Evolutionary conservation across 2,329 filamentous ascomycete genomes (phyloP), one percentile per base, ranked within the genome.

Genomic region (Coniochaeta sp.): DNA sequence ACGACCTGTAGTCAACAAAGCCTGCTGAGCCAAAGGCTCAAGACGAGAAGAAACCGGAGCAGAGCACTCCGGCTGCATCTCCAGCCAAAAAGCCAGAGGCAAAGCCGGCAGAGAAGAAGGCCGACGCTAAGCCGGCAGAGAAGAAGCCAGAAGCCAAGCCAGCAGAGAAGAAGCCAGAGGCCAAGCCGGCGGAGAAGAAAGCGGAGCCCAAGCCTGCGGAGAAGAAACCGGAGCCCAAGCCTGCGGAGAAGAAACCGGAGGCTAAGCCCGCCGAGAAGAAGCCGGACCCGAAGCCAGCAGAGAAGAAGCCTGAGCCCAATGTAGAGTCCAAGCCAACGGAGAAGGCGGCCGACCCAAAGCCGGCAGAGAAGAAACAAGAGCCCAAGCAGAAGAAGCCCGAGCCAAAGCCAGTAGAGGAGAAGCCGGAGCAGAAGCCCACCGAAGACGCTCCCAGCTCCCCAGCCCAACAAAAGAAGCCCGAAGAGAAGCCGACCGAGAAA

Each of bases 301-400:
- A 62, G 52, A 59, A 62, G 44, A 63, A 58, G 43, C 44, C 61
- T 22, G 62, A 58, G 55, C 59, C 58, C 33, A 36, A 22, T 57
- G 43, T 58, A 65, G 52, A 61, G 3, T 60, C 62, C 14, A 63
- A 67, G 31, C 24, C 50, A n/a, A 16, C 11, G 22, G 24, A 55
- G 24, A 14, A 31, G 31, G 24, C 36, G 31, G n/a, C 54, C 17
- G 38, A 17, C 3, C 38, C 16, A n/a, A 19, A 40, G 16, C 52
- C 52, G 9, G 3, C 9, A 5, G 34, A 59, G 24, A 38, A 59
- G 24, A 33, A 59, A 24, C 33, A 24, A 2, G 58, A 59, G 24
- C 28, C 54, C 12, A 40, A 58, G 33, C 26, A 33, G 14, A 6
- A 31, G n/a, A 36, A 57, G 31, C 54, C 54, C 6, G 38, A 17